Base-by-base conservation (phyloP, 805 yeast genomes). In the Cyberlindnera xylosilytica region DNA sequence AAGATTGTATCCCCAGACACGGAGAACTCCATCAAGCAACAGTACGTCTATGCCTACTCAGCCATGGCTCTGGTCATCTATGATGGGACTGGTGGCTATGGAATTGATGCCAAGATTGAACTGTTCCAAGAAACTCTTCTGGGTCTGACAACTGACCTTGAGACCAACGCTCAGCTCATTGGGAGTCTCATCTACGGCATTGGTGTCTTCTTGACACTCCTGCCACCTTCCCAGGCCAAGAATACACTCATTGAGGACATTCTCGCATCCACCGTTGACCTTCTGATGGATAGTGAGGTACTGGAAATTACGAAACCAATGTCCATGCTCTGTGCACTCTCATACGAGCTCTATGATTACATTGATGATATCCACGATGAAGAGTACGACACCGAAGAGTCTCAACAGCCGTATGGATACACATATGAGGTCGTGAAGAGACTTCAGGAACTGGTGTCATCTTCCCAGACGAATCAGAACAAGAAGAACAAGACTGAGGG, bases 401-500 rank as follows among this genome's bases (percentile, higher is more conserved):
- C 70, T 46, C 66, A 66, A 15, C 66, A 70, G 46, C 85, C 85
- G 2, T 78, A 75, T 56, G 64, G 68, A 41, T 82, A 79, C 47
- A 72, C 70, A 24, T 79, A 72, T 37, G 73, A 72, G 20, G 53
- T 80, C 9, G 57, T 65, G 23, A 54, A 60, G 17, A 65, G 65
- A 4, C 57, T 77, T 23, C 64, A 66, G 20, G 62, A 69, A 27
- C 63, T 81, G 33, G 63, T 76, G 1, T 72, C 69, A 33, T 71
- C 75, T 18, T 75, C 84, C 0, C 66, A 81, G 5, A 79, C 80
- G 44, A 76, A 70, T 39, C 56, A 79, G 3, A 74, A 82, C 20
- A 83, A 83, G 51, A 78, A 76, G 54, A 86, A 80, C 47, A 81
- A 78, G 57, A 74, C 73, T 45, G 79, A 74, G 29, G 67, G 77